Conservation (phyloP, 371 early-diverging fungal genomes). For the Actinomucor elegans region DNA sequence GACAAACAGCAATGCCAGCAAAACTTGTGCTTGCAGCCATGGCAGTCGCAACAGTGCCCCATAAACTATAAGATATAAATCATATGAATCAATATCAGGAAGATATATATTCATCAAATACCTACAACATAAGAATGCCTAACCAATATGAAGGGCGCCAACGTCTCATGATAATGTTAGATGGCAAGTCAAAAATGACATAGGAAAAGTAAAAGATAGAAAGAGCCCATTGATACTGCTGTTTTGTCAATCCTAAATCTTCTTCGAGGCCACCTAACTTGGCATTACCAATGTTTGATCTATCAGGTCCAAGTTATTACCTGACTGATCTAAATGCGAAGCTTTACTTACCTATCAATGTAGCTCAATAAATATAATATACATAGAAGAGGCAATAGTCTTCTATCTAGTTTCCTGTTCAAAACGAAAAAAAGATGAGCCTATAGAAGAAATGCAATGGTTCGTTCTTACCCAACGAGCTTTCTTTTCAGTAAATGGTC, state of each 20-base stretch:
- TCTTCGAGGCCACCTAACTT: constrained; percentile 36
- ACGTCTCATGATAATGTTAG: constrained; percentile 31
- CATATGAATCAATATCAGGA: neutral
- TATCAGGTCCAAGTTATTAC: too few species aligned
- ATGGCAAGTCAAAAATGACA: constrained; percentile 30
- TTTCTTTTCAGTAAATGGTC: neutral
- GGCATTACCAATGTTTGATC: constrained; percentile 49
- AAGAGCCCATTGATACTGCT: constrained; percentile 28
- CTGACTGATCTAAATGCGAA: neutral
- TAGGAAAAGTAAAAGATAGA: constrained; percentile 28
- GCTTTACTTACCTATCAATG: constrained; percentile 32
- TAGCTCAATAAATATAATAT: constrained; percentile 36
- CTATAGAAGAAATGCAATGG: neutral
- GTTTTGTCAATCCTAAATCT: constrained; percentile 23
- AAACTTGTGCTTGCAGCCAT: constrained; percentile 29
- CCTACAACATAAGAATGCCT: constrained; percentile 21
- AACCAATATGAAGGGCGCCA: constrained; percentile 27
- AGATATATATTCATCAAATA: too few species aligned
- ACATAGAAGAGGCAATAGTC: constrained; percentile 35
- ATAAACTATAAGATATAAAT: constrained; percentile 9
- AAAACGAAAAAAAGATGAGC: too few species aligned
- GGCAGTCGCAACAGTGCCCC: constrained; percentile 26
- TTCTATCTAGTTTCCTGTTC: constrained; percentile 33
- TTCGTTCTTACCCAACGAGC: neutral
- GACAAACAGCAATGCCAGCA: constrained; percentile 21